These are phyloP conservation scores for Claviceps citrina DNA, from an alignment of 2,329 filamentous ascomycete genomes.

Conservation along the genomic window DNA sequence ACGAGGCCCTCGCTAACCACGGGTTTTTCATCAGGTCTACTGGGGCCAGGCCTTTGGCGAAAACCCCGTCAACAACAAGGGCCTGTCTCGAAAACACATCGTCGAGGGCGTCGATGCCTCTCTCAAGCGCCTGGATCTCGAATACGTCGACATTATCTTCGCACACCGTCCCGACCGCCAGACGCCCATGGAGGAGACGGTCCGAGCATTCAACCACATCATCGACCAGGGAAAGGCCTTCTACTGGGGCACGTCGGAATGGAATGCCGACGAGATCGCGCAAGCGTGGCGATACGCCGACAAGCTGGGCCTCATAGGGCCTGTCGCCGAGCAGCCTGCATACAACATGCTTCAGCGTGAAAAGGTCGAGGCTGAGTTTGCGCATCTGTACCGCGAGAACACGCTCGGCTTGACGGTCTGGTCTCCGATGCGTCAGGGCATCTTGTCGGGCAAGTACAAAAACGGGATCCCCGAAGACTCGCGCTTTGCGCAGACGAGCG, in stretches of 20 bases:
- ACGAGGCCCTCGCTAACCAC: neutral
- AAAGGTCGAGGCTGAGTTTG: slow-evolving; percentile 49
- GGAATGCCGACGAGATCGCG: slow-evolving; percentile 50
- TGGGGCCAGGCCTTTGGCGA: slow-evolving; percentile 46
- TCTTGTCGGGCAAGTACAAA: slow-evolving; percentile 54
- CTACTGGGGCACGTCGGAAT: slow-evolving; percentile 58
- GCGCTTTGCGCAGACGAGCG: slow-evolving; percentile 38
- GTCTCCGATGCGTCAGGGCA: slow-evolving; percentile 40
- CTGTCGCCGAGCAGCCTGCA: slow-evolving; percentile 49
- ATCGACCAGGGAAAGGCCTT: slow-evolving; percentile 53
- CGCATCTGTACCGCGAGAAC: slow-evolving; percentile 42
- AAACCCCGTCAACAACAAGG: slow-evolving; percentile 50
- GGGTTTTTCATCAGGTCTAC: slow-evolving; percentile 35
- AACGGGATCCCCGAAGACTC: slow-evolving; percentile 44
- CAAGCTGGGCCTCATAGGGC: slow-evolving; percentile 43
- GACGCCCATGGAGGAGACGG: slow-evolving; percentile 56
- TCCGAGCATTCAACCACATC: slow-evolving; percentile 55
- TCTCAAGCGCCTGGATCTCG: slow-evolving; percentile 39
- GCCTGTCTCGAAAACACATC: slow-evolving; percentile 54
- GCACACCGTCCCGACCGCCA: slow-evolving; percentile 52
- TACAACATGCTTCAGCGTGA: slow-evolving; percentile 49
- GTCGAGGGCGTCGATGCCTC: slow-evolving; percentile 48
- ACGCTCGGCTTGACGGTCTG: slow-evolving; percentile 49
- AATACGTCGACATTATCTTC: slow-evolving; percentile 54
- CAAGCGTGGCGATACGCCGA: slow-evolving; percentile 47